Evolutionary conservation across 73 alveolate genomes (phyloP).

Genomic region (Paramecium caudatum): DNA sequence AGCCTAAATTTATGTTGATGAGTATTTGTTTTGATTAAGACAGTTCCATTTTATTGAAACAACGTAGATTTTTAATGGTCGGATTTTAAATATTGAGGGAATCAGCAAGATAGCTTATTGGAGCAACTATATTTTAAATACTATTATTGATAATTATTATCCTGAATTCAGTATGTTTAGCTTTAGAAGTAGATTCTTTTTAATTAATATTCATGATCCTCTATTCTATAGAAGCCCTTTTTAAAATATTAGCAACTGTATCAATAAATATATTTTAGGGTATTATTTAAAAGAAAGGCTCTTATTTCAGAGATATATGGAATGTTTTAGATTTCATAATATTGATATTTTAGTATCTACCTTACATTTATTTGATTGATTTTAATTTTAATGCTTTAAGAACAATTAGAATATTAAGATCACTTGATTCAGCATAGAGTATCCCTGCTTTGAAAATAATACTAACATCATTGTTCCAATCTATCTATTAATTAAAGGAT

Average conservation of each 20-base stretch:
- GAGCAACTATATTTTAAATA: background rate
- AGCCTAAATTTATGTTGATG: conserved; percentile 45
- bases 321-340: conserved; percentile 93
- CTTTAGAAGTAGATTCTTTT: background rate
- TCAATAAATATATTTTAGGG: conserved; percentile 73
- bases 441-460: conserved; percentile 77
- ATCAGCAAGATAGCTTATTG: background rate
- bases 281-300: conserved; percentile 85
- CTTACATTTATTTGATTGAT: background rate
- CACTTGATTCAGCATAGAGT: conserved; percentile 79
- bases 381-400: conserved; percentile 76
- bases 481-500: conserved; percentile 22
- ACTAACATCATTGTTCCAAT: conserved; percentile 20
- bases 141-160: background rate
- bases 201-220: background rate
- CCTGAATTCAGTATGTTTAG: conserved; percentile 2
- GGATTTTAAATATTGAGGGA: background rate
- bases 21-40: background rate
- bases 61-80: background rate
- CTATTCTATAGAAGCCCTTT: background rate
- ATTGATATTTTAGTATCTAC: conserved; percentile 76
- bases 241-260: background rate
- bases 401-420: conserved; percentile 84
- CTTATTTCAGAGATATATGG: conserved; percentile 97
- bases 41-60: background rate